Base-by-base conservation (phyloP, 768 basidiomycete species). In the Psilocybe cubensis region DNA sequence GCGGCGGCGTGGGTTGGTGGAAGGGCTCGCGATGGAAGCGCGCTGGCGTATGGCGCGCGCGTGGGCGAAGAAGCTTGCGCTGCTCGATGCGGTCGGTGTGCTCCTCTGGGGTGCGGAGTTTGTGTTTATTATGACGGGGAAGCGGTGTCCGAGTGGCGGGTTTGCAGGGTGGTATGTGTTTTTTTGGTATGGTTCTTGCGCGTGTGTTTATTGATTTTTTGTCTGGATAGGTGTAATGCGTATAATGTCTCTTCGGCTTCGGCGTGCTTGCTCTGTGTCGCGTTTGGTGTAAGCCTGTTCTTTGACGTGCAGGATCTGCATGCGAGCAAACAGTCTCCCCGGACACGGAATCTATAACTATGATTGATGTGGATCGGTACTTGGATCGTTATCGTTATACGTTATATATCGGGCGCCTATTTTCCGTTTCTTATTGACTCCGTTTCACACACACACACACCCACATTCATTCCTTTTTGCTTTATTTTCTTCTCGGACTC, bases 161-260 rank as follows among this genome's bases (percentile, higher is more conserved):
- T 88, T 80, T 64, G 74, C 82, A 52, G 87, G 87, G 67, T 89
- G 87, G 87, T 88, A 60, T 62, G 81, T 76, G 3, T n/a, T 41
- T 51, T 23, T 42, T 47, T 59, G 28, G 7, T 17, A 24, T 46
- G 12, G 51, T 27, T 28, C 8, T 38, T 40, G 21, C 29, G 14
- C n/a, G 5, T 33, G 14, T n/a, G n/a, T n/a, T n/a, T n/a, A n/a
- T 52, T 35, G 12, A 17, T 14, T 60, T 33, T n/a, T 33, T 3
- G 31, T 33, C 9, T 33, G 31, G 31, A 33, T 57, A 88, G 88
- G 88, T 89, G 88, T 68, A 84, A 83, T 62, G 85, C 84, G 7
- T 91, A 87, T 69, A 90, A 89, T 65, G 73, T 84, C 11, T 87
- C 86, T 4, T 78, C 82, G 1, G 87, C 88, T 12, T 78, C 81